Evolutionary conservation across 164 flowering plant genomes (phyloP).

Genomic region (Buxus sempervirens): DNA sequence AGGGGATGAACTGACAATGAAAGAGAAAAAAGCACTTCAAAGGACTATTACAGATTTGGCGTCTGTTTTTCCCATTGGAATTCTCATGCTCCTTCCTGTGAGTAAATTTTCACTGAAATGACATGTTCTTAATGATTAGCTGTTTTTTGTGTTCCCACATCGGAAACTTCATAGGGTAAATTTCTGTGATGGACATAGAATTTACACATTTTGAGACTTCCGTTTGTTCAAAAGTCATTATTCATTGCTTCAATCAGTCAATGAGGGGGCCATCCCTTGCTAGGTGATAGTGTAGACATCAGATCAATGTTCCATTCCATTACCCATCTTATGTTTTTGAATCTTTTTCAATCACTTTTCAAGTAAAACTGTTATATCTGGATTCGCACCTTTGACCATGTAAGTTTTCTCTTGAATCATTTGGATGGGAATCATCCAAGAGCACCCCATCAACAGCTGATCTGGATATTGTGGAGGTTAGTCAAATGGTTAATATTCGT

Average conservation of each 20-base stretch:
- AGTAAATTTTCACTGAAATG: conserved; percentile 23
- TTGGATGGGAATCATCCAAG: too few species aligned
- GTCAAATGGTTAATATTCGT: too few species aligned
- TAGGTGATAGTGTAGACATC: not conserved
- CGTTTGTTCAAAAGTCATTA: not conserved
- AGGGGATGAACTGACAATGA: conserved; percentile 88
- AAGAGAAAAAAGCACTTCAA: conserved; percentile 74
- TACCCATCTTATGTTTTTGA: not conserved
- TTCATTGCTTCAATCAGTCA: not conserved
- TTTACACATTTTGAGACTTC: not conserved
- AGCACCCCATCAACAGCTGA: too few species aligned
- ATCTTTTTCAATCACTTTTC: not conserved
- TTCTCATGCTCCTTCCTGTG: conserved; percentile 98
- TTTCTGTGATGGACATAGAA: not conserved
- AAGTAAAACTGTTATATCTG: too few species aligned
- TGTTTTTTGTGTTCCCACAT: not conserved
- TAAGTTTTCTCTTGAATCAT: too few species aligned
- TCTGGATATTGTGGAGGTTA: too few species aligned
- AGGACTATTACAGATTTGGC: conserved; percentile 93
- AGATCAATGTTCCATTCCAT: not conserved
- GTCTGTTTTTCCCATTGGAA: conserved; percentile 91
- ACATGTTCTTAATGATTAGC: not conserved
- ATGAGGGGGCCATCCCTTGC: not conserved
- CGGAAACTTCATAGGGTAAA: not conserved
- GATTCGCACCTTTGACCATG: too few species aligned